phyloP scores from a whole-genome alignment of 495 filamentous ascomycete species.

The Penicillium ucsense region DNA sequence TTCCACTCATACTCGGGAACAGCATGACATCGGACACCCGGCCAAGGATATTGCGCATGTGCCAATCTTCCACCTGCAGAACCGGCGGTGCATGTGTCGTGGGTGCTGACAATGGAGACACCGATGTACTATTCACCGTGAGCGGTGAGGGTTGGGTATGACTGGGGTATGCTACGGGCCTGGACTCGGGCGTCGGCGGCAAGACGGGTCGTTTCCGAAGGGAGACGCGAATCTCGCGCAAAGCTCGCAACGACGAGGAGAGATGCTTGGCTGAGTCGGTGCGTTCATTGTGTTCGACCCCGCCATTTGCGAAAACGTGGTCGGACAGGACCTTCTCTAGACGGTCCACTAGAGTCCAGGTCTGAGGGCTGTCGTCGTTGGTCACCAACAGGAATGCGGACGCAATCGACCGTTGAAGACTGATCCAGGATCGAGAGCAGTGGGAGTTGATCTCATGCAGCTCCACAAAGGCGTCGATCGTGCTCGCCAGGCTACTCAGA shows the following conservation, averaged over 20 bases:
- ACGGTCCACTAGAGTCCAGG: slow-evolving; percentile 28
- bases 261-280: slow-evolving; percentile 34
- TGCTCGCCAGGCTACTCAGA: slow-evolving; percentile 29
- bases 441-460: slow-evolving; percentile 32
- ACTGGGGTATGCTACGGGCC: slow-evolving; percentile 9
- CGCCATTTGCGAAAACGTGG: slow-evolving; percentile 31
- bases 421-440: slow-evolving; percentile 40
- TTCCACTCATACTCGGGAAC: slow-evolving; percentile 28
- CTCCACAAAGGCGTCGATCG: slow-evolving; percentile 37
- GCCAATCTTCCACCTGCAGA: slow-evolving; percentile 10
- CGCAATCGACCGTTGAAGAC: slow-evolving; percentile 36
- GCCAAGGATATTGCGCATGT: slow-evolving; percentile 21
- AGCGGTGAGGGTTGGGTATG: slow-evolving; percentile 15
- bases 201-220: slow-evolving; percentile 16
- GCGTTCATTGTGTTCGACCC: slow-evolving; percentile 18
- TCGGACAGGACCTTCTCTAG: slow-evolving; percentile 33
- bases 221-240: slow-evolving; percentile 29
- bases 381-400: slow-evolving; percentile 38
- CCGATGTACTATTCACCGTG: slow-evolving; percentile 9
- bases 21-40: slow-evolving; percentile 36
- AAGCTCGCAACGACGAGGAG: slow-evolving; percentile 29
- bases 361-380: slow-evolving; percentile 29
- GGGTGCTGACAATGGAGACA: too few relatives aligned
- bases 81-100: not conserved
- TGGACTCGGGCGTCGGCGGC: not conserved